Evolutionary conservation across 2,329 filamentous ascomycete species (phyloP).

Genomic region (Cercospora brassicicola): DNA sequence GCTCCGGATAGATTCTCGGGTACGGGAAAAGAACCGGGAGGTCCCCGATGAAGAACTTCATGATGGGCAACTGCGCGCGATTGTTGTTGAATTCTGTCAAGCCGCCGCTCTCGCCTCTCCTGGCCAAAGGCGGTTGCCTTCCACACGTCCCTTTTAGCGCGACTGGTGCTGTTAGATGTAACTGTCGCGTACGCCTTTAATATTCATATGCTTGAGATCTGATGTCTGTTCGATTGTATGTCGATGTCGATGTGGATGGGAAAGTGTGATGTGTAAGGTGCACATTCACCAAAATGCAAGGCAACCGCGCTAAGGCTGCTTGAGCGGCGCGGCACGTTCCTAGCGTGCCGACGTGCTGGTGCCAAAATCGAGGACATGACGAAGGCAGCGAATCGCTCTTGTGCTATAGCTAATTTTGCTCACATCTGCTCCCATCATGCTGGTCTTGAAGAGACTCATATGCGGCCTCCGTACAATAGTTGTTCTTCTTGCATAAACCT

Average conservation of each 20-base stretch:
- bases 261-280: neutral
- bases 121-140: neutral
- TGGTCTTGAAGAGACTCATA: neutral
- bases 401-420: neutral
- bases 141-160: neutral
- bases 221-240: neutral
- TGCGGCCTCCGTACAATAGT: too few relatives aligned
- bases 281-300: neutral
- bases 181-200: neutral
- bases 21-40: slow-evolving; percentile 73
- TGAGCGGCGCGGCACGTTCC: neutral
- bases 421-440: neutral
- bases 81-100: neutral
- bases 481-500: neutral
- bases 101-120: neutral
- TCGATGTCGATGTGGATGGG: neutral
- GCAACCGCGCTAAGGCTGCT: neutral
- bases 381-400: neutral
- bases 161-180: neutral
- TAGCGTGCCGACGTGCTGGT: too few relatives aligned
- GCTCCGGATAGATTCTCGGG: slow-evolving; percentile 70
- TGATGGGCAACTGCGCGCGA: slow-evolving; percentile 46
- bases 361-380: neutral
- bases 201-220: neutral
- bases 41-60: slow-evolving; percentile 80